phyloP scores from a whole-genome alignment of 352 stramenopile genomes.

The Achlya hypogyna region DNA sequence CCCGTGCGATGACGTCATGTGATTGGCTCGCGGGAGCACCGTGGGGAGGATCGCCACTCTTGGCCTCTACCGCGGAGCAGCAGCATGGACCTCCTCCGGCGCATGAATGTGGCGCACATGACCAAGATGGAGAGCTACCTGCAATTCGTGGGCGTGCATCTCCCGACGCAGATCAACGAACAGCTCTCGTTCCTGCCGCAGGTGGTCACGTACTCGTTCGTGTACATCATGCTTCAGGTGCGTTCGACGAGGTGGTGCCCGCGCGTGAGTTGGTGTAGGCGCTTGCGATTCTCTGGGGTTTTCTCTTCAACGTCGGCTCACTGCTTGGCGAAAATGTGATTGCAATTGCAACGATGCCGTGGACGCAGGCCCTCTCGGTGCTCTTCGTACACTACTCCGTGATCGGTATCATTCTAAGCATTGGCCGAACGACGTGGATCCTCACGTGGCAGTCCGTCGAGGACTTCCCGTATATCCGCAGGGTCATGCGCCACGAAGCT shows the following conservation, averaged over 20 bases:
- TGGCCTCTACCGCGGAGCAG: not conserved
- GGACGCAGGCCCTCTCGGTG: constrained; percentile 60
- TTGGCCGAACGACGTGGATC: constrained; percentile 80
- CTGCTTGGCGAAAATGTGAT: constrained; percentile 83
- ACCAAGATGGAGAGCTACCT: constrained; percentile 16
- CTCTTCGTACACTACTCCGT: constrained; percentile 74
- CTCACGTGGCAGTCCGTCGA: constrained; percentile 80
- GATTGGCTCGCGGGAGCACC: not conserved
- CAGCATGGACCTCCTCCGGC: constrained; percentile 7
- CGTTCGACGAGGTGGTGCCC: not conserved
- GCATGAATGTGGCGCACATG: constrained; percentile 9
- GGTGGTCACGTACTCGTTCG: constrained; percentile 13
- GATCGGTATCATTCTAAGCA: constrained; percentile 76
- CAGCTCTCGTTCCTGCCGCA: not conserved
- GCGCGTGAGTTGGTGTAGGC: constrained; percentile 26
- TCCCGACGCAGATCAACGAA: constrained; percentile 2
- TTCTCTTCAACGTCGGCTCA: constrained; percentile 73
- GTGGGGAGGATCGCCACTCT: not conserved
- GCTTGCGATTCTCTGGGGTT: constrained; percentile 78
- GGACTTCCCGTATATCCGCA: constrained; percentile 81
- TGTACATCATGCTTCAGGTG: constrained; percentile 23
- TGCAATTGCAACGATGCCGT: constrained; percentile 75
- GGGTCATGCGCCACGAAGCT: constrained; percentile 71
- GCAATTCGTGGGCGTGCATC: constrained; percentile 6
- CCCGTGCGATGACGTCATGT: not conserved